These are phyloP conservation scores for Platismatia glauca DNA, from an alignment of 495 filamentous ascomycete species.

Conservation along the genomic window DNA sequence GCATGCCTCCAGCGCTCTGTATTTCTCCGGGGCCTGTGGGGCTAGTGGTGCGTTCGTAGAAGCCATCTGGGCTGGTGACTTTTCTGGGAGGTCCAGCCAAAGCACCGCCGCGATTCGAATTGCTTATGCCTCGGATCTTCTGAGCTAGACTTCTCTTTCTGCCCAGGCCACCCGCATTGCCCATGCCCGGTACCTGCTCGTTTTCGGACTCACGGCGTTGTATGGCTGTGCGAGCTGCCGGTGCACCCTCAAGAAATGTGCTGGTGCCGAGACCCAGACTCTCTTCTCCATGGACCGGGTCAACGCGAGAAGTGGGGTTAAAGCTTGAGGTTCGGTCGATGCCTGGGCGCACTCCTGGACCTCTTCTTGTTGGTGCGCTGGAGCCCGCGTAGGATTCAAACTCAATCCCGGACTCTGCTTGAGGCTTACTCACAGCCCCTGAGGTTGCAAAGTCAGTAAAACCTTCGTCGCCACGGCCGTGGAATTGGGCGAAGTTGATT, in stretches of 20 bases:
- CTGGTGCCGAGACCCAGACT: conserved; percentile 82
- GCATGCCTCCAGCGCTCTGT: conserved; percentile 30
- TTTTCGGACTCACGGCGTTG: conserved; percentile 63
- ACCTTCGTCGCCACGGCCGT: conserved; percentile 75
- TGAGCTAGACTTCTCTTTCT: conserved; percentile 93
- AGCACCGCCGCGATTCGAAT: conserved; percentile 39
- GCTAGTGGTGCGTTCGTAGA: conserved; percentile 14
- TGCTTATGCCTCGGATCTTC: conserved; percentile 62
- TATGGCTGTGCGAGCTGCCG: conserved; percentile 75
- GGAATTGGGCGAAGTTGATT: conserved; percentile 72
- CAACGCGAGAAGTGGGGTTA: conserved; percentile 50
- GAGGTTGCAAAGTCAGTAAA: conserved; percentile 64
- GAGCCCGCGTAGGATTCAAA: conserved; percentile 22
- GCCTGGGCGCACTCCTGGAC: conserved; percentile 27
- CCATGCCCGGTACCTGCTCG: conserved; percentile 34
- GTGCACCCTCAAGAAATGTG: conserved; percentile 92
- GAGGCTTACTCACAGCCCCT: conserved; percentile 27
- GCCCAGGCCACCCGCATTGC: conserved; percentile 54
- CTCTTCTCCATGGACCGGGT: conserved; percentile 74
- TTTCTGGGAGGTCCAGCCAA: conserved; percentile 41
- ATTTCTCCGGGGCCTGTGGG: conserved; percentile 25
- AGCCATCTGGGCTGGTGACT: conserved; percentile 42
- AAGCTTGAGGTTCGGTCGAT: conserved; percentile 38
- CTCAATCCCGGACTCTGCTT: conserved; percentile 33
- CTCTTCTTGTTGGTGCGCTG: conserved; percentile 29